Conservation (phyloP, 2,329 filamentous ascomycete genomes). For the Xenoacremonium recifei region DNA sequence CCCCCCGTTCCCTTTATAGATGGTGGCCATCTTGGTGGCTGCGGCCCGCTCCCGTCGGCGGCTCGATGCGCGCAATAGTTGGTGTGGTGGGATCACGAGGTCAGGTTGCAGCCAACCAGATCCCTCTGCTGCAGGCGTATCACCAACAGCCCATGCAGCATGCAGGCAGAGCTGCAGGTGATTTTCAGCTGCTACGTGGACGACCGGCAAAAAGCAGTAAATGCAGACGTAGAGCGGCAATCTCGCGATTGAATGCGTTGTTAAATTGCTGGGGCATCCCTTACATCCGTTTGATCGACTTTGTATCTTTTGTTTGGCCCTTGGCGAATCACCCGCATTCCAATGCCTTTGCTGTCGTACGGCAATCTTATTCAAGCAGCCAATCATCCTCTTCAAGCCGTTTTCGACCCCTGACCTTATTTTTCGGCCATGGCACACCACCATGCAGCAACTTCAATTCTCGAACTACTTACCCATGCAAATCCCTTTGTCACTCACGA, state of each 20-base stretch:
- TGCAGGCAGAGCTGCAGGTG: not conserved
- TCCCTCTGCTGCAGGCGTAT: constrained; percentile 4
- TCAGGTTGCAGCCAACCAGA: not conserved
- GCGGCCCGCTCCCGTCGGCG: not conserved
- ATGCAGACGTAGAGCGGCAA: no score
- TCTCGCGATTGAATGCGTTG: no score
- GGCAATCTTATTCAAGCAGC: no score
- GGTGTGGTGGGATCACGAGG: constrained; percentile 4
- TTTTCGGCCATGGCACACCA: not conserved
- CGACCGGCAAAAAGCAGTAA: no score
- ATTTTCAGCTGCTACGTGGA: not conserved
- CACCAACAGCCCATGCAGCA: constrained; percentile 10
- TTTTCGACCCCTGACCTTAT: not conserved
- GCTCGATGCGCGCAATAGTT: not conserved
- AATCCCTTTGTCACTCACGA: constrained; percentile 8
- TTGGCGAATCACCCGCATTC: no score
- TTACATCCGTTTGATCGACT: no score
- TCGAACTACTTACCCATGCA: constrained; percentile 12
- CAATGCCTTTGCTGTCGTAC: no score
- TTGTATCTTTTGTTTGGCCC: no score
- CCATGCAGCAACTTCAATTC: constrained; percentile 8
- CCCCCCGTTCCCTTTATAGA: constrained; percentile 3
- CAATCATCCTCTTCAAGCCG: no score
- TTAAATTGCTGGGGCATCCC: no score
- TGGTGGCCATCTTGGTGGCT: not conserved